phyloP scores from a whole-genome alignment of 2,329 filamentous ascomycete species.

The Allantophomopsis lycopodina region DNA sequence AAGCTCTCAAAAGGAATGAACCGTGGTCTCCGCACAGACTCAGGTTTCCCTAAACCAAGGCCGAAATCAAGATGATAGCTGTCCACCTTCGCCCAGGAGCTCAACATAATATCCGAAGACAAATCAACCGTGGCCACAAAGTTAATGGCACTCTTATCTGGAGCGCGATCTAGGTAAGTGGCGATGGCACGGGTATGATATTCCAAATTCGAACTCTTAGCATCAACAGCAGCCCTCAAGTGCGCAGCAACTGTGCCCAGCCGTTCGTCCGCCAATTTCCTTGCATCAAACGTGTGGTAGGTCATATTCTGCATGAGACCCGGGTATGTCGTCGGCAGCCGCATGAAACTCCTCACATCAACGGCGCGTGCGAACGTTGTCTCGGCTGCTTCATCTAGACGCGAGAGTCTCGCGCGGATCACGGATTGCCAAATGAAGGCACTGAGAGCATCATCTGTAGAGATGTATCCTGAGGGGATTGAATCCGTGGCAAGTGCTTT shows the following conservation, averaged over 20 bases:
- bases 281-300: conserved; percentile 19
- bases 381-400: conserved; percentile 4
- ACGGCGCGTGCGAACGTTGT: conserved; percentile 30
- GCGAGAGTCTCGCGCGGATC: conserved; percentile 12
- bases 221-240: conserved; percentile 25
- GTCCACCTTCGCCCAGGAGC: conserved; percentile 36
- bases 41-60: conserved; percentile 3
- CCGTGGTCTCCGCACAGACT: conserved; percentile 3
- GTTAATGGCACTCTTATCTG: conserved; percentile 22
- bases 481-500: conserved; percentile 23
- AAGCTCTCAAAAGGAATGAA: conserved; percentile 5
- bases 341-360: conserved; percentile 27
- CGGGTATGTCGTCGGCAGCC: conserved; percentile 26
- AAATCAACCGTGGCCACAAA: conserved; percentile 22
- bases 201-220: conserved; percentile 17
- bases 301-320: conserved; percentile 33
- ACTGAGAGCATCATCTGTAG: conserved; percentile 37
- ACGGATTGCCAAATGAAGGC: conserved; percentile 34
- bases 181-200: conserved; percentile 25
- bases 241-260: conserved; percentile 23
- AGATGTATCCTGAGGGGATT: conserved; percentile 21
- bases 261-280: conserved; percentile 15
- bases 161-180: conserved; percentile 20
- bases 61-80: conserved; percentile 4
- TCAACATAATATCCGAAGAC: conserved; percentile 32